These are phyloP conservation scores for Hypomontagnella monticulosa DNA, from an alignment of 495 filamentous ascomycete species.

Conservation along the genomic window DNA sequence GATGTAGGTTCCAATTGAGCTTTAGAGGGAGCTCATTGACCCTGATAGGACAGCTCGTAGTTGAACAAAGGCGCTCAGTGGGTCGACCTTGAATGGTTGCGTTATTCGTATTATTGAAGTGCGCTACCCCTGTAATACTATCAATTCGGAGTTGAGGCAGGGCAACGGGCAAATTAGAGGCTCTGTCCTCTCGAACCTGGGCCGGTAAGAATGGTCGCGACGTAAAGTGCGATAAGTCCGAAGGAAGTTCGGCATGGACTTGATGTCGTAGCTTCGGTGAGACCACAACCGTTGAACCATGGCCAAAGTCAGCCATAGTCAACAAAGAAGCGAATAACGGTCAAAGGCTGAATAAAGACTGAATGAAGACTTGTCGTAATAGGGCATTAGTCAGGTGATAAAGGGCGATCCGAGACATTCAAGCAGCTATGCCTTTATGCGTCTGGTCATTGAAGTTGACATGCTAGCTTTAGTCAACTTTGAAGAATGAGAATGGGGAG, in stretches of 20 bases:
- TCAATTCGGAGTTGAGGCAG: conserved; percentile 27
- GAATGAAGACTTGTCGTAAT: conserved; percentile 34
- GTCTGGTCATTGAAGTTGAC: conserved; percentile 31
- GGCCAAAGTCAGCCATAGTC: conserved; percentile 36
- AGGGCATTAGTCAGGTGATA: conserved; percentile 41
- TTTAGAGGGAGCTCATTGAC: conserved; percentile 20
- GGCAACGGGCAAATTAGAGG: conserved; percentile 11
- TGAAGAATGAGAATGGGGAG: conserved; percentile 30
- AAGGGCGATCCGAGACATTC: conserved; percentile 37
- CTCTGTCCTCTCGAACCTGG: conserved; percentile 2
- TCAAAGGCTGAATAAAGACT: not conserved
- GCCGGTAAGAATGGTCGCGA: conserved; percentile 6
- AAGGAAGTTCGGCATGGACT: conserved; percentile 12
- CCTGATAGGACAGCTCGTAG: conserved; percentile 9
- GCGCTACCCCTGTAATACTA: conserved; percentile 5
- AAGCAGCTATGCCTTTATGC: conserved; percentile 43
- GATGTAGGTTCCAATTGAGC: conserved; percentile 23
- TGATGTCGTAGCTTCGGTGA: conserved; percentile 35
- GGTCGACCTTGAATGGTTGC: not conserved
- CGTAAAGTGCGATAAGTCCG: conserved; percentile 27
- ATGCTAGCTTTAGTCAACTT: conserved; percentile 23
- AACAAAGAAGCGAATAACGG: conserved; percentile 21
- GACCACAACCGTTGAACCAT: conserved; percentile 33
- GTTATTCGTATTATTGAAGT: conserved; percentile 16
- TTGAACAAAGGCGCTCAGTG: conserved; percentile 4